Percentiles rank a stretch among this genome's conserved stretches.
Conservation (phyloP, 108 stramenopile genomes). For the Cylindrotheca fusiformis region DNA sequence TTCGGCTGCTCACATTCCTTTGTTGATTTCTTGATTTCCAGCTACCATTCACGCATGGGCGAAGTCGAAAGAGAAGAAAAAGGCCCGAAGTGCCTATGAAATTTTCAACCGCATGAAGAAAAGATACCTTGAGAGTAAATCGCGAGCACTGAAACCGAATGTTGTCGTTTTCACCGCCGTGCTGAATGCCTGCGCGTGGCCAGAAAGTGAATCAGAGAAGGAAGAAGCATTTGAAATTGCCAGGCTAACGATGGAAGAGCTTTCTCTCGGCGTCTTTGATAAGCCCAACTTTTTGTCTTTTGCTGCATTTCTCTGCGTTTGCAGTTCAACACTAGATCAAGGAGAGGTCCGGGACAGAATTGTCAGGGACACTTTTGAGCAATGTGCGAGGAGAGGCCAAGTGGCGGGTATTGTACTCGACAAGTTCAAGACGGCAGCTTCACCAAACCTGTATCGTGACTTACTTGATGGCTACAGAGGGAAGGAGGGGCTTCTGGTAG, state of each 20-base stretch:
- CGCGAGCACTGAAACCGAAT: constrained; percentile 40
- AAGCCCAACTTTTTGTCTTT: constrained; percentile 62
- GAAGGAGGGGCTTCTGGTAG: neutral
- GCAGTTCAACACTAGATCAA: constrained; percentile 39
- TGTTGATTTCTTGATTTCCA: neutral
- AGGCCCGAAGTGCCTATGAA: constrained; percentile 46
- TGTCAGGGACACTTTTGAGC: constrained; percentile 32
- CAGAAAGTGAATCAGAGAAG: constrained; percentile 38
- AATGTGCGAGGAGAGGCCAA: constrained; percentile 45
- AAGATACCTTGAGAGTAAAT: constrained; percentile 21
- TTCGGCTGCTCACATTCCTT: neutral
- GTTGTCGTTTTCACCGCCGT: constrained; percentile 60
- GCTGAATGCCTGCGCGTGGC: constrained; percentile 66
- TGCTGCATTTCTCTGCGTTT: constrained; percentile 58
- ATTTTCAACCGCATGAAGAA: constrained; percentile 44
- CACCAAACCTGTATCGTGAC: constrained; percentile 25
- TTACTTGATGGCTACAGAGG: constrained; percentile 23
- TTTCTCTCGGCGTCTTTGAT: constrained; percentile 32
- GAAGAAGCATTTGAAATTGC: constrained; percentile 37
- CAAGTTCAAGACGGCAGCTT: constrained; percentile 40
- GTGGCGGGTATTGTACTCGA: constrained; percentile 61
- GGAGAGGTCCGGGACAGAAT: constrained; percentile 31
- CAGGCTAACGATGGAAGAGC: constrained; percentile 20
- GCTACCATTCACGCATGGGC: constrained; percentile 58
- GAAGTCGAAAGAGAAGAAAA: constrained; percentile 28